Evolutionary conservation across 345 rosid species (phyloP), one percentile per base, ranked within the genome.

Genomic region (Trapa incisa): DNA sequence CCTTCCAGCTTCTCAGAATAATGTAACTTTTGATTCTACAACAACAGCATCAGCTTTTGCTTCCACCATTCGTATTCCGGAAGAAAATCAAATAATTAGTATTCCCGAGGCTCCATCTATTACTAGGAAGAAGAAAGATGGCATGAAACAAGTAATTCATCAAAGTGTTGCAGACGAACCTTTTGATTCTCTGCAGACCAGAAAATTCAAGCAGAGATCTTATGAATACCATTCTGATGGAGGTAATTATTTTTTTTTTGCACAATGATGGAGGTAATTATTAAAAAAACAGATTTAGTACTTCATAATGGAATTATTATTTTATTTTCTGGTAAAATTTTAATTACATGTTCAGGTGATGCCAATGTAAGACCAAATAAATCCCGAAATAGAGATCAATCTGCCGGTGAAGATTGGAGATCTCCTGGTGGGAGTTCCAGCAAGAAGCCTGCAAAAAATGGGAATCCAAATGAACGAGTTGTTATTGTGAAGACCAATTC

Each of bases 251-350:
- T 45, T n/a, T n/a, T n/a, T n/a, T n/a, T n/a, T n/a, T n/a, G n/a
- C n/a, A n/a, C n/a, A n/a, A n/a, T 71, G 91, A 81, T 79, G 94
- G 81, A 86, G 97, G 99, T 95, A 86, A 57, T 45, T 2, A 6
- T 45, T 45, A 4, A 45, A 45, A 45, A 45, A 6, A 45, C 11
- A 45, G 48, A 45, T 45, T 45, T 41, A 41, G 15, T 41, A 45
- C 48, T 0, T 45, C 48, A 45, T 45, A 11, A 45, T 45, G 48
- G 48, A 45, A 13, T 45, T 1, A 7, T 45, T 3, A 45, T 7
- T 3, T 45, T 45, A 7, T 45, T 45, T 7, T 45, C 12, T 45
- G 48, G 48, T 45, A 11, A 45, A 2, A 45, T 45, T 45, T 45
- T 11, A 45, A 2, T 3, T 45, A 6, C 11, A 13, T 45, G 48